Base-by-base conservation (phyloP, 805 yeast species). In the Starmerella potacharoeniae region DNA sequence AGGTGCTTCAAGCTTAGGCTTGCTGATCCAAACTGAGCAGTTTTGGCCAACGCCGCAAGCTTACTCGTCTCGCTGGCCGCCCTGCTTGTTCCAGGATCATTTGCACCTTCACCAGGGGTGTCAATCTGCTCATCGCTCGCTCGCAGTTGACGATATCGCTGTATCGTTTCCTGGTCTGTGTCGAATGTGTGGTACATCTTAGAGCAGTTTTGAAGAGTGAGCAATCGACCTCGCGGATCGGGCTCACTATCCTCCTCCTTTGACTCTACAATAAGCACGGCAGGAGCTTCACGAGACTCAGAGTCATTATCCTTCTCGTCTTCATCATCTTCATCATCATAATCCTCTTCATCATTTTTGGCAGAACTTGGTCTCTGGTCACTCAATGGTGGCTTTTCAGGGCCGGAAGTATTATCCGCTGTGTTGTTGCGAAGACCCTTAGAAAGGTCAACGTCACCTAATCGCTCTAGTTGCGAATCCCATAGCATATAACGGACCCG, bases 1-100 rank as follows among this genome's bases (percentile, higher is more conserved):
- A 93, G 75, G 67, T 95, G 90, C 65, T 89, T 87, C 51, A 93
- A 72, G 4, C 89, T 82, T 39, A 84, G 69, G 61, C 82, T 84
- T 0, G 88, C 90, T 4, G 90, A 88, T 4, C 91, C 91, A 52
- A 80, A 69, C 55, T 75, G 73, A 56, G 77, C 78, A 6, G 75
- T 65, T 11, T 66, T 42, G 50, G 61, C 47, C 10, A 56, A 31
- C 5, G 55, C 49, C 4, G 46, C 29, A n/a, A 58, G 30, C 33
- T 48, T 54, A 46, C 53, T 37, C 17, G 48, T 58, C 36, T 64
- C 68, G 56, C 61, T 65, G 2, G 49, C 56, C 8, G 58, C 57
- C 8, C 29, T 31, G 8, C 17, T 37, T 7, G 41, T 7, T 14
- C 17, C 7, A 9, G 41, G 5, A 16, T 37, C 41, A 7, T 9